phyloP scores from a whole-genome alignment of 371 early-diverging fungal species.

The Rhizomucor pusillus region DNA sequence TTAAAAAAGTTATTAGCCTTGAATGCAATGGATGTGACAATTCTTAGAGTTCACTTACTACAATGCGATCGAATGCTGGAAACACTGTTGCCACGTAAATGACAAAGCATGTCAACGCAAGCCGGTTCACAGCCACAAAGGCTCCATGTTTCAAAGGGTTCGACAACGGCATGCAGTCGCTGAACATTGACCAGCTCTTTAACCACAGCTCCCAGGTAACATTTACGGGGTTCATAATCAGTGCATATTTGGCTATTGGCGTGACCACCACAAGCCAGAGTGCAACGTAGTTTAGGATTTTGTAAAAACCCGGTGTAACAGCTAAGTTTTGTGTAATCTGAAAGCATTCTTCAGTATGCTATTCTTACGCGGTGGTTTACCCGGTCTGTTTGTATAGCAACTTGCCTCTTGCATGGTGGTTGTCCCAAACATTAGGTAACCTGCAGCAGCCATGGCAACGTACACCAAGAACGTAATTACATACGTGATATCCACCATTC shows the following conservation, averaged over 20 bases:
- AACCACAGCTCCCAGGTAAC: conserved; percentile 43
- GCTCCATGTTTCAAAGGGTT: conserved; percentile 10
- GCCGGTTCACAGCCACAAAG: conserved; percentile 14
- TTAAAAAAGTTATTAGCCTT: background rate
- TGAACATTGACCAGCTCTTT: conserved; percentile 7
- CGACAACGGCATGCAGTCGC: conserved; percentile 15
- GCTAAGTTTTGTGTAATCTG: conserved; percentile 67
- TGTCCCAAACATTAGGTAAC: conserved; percentile 79
- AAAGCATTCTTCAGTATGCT: conserved; percentile 32
- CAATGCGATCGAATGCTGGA: conserved; percentile 64
- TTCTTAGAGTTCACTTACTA: conserved; percentile 41
- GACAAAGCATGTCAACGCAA: conserved; percentile 17
- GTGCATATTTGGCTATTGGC: conserved; percentile 34
- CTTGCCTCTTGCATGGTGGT: conserved; percentile 55
- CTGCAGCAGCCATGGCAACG: conserved; percentile 36
- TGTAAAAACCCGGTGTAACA: conserved; percentile 25
- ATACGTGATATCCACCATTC: conserved; percentile 41
- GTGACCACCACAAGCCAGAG: conserved; percentile 28
- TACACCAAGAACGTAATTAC: conserved; percentile 28
- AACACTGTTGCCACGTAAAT: conserved; percentile 46
- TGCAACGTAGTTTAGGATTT: conserved; percentile 18
- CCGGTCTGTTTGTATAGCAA: background rate
- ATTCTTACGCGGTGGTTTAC: conserved; percentile 17
- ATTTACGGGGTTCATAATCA: conserved; percentile 58
- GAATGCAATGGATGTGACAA: background rate